phyloP scores from a whole-genome alignment of 2,329 filamentous ascomycete species.

The Epichloe scottii region DNA sequence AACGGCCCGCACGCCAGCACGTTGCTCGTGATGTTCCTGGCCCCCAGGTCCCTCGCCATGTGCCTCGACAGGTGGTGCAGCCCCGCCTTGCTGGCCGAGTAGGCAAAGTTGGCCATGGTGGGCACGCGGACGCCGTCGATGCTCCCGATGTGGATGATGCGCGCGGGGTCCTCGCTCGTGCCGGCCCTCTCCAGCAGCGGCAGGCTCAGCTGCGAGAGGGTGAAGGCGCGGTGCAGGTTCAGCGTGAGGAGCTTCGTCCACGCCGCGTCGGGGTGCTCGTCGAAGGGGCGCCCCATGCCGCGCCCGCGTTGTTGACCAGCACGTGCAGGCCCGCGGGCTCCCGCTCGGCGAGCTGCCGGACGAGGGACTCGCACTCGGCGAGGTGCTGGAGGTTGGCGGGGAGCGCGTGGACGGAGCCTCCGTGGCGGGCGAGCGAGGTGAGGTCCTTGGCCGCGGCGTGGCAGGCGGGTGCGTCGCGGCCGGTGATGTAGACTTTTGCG shows the following conservation, averaged over 20 bases:
- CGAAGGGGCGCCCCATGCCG: constrained; percentile 51
- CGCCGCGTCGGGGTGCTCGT: constrained; percentile 43
- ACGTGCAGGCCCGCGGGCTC: constrained; percentile 42
- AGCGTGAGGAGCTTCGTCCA: constrained; percentile 50
- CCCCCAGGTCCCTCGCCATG: constrained; percentile 47
- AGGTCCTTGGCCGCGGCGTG: constrained; percentile 42
- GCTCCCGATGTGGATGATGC: constrained; percentile 53
- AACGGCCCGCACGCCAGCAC: constrained; percentile 62
- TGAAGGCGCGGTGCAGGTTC: constrained; percentile 57
- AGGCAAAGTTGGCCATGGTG: constrained; percentile 44
- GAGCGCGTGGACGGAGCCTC: constrained; percentile 41
- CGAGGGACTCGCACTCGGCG: constrained; percentile 40
- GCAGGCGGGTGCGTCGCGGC: constrained; percentile 47
- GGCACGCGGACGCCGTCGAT: constrained; percentile 52
- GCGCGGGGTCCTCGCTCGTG: constrained; percentile 31
- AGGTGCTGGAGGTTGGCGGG: constrained; percentile 53
- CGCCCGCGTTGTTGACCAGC: constrained; percentile 54
- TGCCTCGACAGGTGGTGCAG: constrained; percentile 50
- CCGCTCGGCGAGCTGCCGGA: constrained; percentile 33
- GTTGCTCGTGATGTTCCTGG: constrained; percentile 49
- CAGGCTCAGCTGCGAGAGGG: constrained; percentile 48
- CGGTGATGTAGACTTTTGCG: constrained; percentile 53
- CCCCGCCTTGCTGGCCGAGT: constrained; percentile 49
- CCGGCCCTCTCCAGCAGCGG: constrained; percentile 43
- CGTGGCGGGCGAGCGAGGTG: constrained; percentile 30